A percentile compares a stretch with the other conserved stretches of the same genome.
These are phyloP conservation scores for Vachellia pachyceras DNA, from an alignment of 306 rosid species.

Conservation along the genomic window DNA sequence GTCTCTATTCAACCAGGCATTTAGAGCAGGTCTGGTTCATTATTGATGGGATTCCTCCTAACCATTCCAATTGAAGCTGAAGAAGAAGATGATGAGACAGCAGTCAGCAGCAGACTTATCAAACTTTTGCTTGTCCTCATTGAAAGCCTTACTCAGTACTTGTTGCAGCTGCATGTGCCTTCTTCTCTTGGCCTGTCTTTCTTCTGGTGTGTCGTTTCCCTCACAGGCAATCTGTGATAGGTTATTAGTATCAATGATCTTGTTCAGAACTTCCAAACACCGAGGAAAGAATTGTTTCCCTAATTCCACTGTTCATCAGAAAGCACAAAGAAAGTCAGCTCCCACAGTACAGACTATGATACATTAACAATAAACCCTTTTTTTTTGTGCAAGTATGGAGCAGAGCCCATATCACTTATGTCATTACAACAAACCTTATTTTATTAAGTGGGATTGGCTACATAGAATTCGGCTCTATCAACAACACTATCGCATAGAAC, in stretches of 20 bases:
- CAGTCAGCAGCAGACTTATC: constrained; percentile 57
- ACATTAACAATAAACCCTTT: too few species aligned
- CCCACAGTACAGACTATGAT: neutral
- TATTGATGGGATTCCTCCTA: constrained; percentile 24
- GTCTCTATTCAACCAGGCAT: neutral
- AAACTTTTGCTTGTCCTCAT: constrained; percentile 64
- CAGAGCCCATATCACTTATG: too few species aligned
- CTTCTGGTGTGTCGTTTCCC: constrained; percentile 56
- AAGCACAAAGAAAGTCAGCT: constrained; percentile 2
- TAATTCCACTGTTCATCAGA: constrained; percentile 58
- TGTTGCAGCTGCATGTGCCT: constrained; percentile 68
- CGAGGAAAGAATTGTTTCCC: constrained; percentile 54
- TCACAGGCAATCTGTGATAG: constrained; percentile 55
- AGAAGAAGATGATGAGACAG: constrained; percentile 66
- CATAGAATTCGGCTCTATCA: too few species aligned
- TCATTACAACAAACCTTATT: too few species aligned
- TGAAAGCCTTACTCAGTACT: constrained; percentile 57
- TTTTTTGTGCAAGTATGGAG: too few species aligned
- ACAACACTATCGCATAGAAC: too few species aligned
- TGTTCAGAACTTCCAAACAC: constrained; percentile 67
- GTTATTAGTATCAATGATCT: constrained; percentile 73
- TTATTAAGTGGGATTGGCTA: too few species aligned
- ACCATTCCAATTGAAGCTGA: constrained; percentile 55
- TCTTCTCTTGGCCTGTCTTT: constrained; percentile 48
- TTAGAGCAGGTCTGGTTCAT: constrained; percentile 5